phyloP scores from a whole-genome alignment of 2,329 filamentous ascomycete species.

The Colletotrichum euphorbiae region DNA sequence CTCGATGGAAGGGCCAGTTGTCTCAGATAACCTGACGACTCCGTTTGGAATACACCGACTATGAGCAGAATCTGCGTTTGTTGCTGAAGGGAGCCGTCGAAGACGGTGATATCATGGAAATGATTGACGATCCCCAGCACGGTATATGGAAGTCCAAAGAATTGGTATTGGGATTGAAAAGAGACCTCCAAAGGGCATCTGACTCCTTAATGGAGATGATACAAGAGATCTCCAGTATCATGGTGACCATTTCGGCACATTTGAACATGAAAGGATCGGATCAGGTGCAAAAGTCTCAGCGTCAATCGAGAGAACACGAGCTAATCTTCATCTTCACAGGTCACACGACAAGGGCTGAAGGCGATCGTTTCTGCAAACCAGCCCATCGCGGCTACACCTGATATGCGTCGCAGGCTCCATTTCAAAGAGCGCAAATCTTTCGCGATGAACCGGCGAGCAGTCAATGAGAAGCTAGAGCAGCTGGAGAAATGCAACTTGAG shows the following conservation, averaged over 20 bases:
- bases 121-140: too few relatives aligned
- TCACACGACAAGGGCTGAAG: not conserved
- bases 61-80: conserved; percentile 8
- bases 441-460: conserved; percentile 9
- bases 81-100: conserved; percentile 3
- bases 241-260: not conserved
- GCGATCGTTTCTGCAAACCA: not conserved
- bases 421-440: conserved; percentile 12
- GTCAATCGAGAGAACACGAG: not conserved
- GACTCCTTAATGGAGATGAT: not conserved
- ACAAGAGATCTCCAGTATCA: not conserved
- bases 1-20: conserved; percentile 10
- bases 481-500: conserved; percentile 1
- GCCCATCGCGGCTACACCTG: not conserved
- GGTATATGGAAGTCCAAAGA: too few relatives aligned
- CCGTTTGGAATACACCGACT: not conserved
- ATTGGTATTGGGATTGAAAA: not conserved
- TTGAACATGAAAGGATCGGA: conserved; percentile 10
- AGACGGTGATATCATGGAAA: not conserved
- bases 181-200: not conserved
- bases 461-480: not conserved
- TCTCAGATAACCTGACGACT: not conserved
- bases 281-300: not conserved
- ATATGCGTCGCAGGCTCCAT: not conserved
- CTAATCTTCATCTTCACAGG: not conserved